Base-by-base conservation (phyloP, 2,329 filamentous ascomycete species). In the Curvularia sp. region DNA sequence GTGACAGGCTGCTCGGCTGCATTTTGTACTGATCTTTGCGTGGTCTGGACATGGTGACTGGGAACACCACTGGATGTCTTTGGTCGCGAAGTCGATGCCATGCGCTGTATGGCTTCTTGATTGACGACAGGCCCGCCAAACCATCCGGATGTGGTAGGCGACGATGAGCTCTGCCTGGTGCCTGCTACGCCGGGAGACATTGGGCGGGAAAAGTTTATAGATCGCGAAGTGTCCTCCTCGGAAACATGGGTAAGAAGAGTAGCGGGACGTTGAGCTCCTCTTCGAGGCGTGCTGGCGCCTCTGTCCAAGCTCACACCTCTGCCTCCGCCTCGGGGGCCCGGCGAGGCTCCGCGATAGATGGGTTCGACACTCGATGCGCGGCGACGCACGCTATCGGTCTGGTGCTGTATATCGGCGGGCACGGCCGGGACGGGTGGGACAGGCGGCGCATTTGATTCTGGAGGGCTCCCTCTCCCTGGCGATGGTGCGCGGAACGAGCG, bases 401-500 rank as follows among this genome's bases (percentile, higher is more conserved):
- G 58, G 61, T 58, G 47, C 10, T 70, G 66, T 18, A 78, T 69
- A 53, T 83, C 78, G 39, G 83, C 78, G 3, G 91, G 92, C 26
- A 97, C 82, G 4, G 84, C 82, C 35, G 93, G 93, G 2, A 97
- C 88, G 1, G 92, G 92, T 30, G 93, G 93, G 2, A 97, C 88
- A 1, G 92, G 92, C 31, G 92, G 92, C 52, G 86, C 83, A 68
- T 85, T 80, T n/a, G 43, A 52, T 54, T 78, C 57, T 8, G 63
- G 47, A 30, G 69, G 63, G 53, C 67, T 73, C 66, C 68, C 62
- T 64, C 69, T 57, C 60, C 67, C 68, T 39, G 76, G 70, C 82
- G 82, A 96, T 3, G 88, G 87, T 12, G 89, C 90, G 66, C 93
- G 88, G 77, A 97, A 97, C 0, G 92, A 93, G 57, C 94, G 87